Base-by-base conservation (phyloP, 2,329 filamentous ascomycete species). In the Ceratocystis albifundus region DNA sequence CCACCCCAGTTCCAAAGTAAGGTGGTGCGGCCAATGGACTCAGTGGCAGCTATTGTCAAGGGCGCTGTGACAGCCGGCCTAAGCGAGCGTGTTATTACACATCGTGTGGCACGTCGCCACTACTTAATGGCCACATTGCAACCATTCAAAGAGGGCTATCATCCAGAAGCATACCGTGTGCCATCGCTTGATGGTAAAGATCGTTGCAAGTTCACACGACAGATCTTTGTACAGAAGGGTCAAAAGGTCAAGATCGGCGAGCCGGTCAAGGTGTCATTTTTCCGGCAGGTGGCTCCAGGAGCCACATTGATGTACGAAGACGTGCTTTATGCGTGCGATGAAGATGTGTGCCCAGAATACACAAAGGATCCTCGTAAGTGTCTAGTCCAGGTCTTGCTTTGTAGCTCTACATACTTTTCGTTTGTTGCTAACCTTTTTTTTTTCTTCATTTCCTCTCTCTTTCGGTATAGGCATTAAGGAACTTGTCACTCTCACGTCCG, bases 221-320 rank as follows among this genome's bases (percentile, higher is more conserved):
- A 99, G 75, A 97, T 99, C 66, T 99, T 97, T 72, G 93, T 99
- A 70, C 94, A 96, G 73, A 97, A 96, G 79, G 94, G 94, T 17
- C 94, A 99, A 76, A 88, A 95, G 76, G 92, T 99, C 77, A 97
- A 97, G 86, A 97, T 96, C 75, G 94, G 94, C 72, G 94, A 99
- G 78, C 93, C 94, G 1, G 93, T 97, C 78, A 97, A 97, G 81
- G 94, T 97, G 57, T 96, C 90, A 8, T 97, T 97, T 78, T 97
- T 99, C 86, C 83, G 94, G 76, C 94, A 97, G 76, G 94, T 99
- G 65, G 94, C 94, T 4, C 94, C 94, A 0, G 94, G 94, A 62
- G 94, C 94, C 44, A 97, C 93, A 0, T 85, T 99, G 71, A 97
- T 99, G 94, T 99, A 99, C 75, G 94, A 99, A 80, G 94, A 99